phyloP scores from a whole-genome alignment of 331 rosid species.

The Stylosanthes scabra region DNA sequence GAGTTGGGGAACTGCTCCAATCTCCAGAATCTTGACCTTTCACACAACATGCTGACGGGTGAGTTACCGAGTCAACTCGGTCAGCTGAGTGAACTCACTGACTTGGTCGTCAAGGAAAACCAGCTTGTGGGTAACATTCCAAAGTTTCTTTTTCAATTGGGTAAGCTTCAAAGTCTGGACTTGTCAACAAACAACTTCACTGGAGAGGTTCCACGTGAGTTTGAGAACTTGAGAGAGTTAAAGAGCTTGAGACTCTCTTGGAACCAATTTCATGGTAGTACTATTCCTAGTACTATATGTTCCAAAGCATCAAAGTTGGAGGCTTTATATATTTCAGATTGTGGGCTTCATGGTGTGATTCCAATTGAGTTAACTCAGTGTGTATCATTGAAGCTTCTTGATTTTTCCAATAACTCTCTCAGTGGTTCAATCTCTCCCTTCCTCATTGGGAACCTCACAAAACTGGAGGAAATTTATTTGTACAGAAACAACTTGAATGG shows the following conservation, averaged over 20 bases:
- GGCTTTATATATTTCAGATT: conserved; percentile 48
- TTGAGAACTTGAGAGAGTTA: conserved; percentile 60
- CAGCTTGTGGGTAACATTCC: conserved; percentile 71
- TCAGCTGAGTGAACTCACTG: conserved; percentile 53
- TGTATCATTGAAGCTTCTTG: conserved; percentile 62
- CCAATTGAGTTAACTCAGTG: conserved; percentile 75
- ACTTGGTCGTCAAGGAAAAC: conserved; percentile 71
- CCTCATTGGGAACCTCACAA: conserved; percentile 71
- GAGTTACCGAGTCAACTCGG: conserved; percentile 79
- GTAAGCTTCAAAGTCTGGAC: conserved; percentile 72
- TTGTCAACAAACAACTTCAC: conserved; percentile 67
- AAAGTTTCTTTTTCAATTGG: conserved; percentile 54
- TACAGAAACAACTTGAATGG: conserved; percentile 76
- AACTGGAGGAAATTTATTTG: conserved; percentile 55
- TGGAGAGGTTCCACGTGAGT: conserved; percentile 71
- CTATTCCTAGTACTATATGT: conserved; percentile 66
- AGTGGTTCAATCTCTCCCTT: conserved; percentile 77
- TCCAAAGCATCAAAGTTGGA: conserved; percentile 73
- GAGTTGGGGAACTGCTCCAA: conserved; percentile 78
- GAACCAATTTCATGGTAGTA: conserved; percentile 63
- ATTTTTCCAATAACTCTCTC: conserved; percentile 69
- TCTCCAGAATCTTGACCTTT: conserved; percentile 67
- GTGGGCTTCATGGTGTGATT: conserved; percentile 65
- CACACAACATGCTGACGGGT: conserved; percentile 68
- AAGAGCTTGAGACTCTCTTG: conserved; percentile 55